Base-by-base conservation (phyloP, 176 grass and related monocot genomes). In the Cenchrus americanus region DNA sequence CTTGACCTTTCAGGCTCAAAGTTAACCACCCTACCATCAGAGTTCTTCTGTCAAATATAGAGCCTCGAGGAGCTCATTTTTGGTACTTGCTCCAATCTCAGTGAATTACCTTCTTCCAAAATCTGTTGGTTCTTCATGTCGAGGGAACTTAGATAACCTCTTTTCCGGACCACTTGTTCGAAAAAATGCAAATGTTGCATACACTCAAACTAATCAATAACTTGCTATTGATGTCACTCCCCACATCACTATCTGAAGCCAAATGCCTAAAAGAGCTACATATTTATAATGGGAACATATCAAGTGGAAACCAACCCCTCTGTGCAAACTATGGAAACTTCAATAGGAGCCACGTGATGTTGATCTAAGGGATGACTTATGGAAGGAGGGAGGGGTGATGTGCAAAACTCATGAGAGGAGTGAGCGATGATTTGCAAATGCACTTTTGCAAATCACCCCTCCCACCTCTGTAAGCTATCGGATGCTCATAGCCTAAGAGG, bases 181-280 rank as follows among this genome's bases (percentile, higher is more conserved):
- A 71, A 71, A 5, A 0, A 12, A n/a, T 71, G 18, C 19, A 22
- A 48, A 71, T 3, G 2, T 21, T 71, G 11, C 43, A 24, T 12
- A 46, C n/a, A 71, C 21, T 71, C 21, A 71, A 48, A 43, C 43
- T 71, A 12, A 71, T 71, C 40, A 48, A 71, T 21, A 71, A 71
- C 10, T 7, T 11, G 21, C 40, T 23, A 23, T 4, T 71, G 19
- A 14, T 24, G 21, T 71, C 68, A 48, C 17, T 71, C 2, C 68
- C 68, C 23, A 1, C 8, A 5, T 46, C 68, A 13, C 5, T 71
- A 0, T 48, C 68, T 48, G 11, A 71, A 71, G 68, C 68, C 43
- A 23, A 0, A 14, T 5, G 40, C 8, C 68, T 71, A 10, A 71
- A 48, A 48, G 19, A 24, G 68, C 2, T 71, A 1, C 68, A 71